Conservation (phyloP, 2,329 filamentous ascomycete genomes). For the Pyrenochaeta sp. region DNA sequence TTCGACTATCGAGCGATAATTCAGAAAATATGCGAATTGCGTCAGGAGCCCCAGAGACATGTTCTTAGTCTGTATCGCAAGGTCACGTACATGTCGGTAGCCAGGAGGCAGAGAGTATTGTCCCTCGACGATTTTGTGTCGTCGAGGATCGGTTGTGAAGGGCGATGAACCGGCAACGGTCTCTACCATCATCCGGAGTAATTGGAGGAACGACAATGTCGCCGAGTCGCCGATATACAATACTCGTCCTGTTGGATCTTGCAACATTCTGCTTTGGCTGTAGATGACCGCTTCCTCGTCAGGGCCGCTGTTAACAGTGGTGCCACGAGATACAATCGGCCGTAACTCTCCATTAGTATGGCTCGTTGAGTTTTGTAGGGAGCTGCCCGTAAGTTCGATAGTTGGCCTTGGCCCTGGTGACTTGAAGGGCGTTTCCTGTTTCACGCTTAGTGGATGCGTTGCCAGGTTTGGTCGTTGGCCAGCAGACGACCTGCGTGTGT, state of each 20-base stretch:
- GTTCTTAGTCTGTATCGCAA: not conserved
- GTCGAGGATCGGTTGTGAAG: slow-evolving; percentile 66
- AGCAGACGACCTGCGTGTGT: slow-evolving; percentile 24
- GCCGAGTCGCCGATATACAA: slow-evolving; percentile 71
- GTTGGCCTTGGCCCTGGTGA: slow-evolving; percentile 27
- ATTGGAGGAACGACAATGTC: slow-evolving; percentile 67
- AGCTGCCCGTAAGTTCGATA: slow-evolving; percentile 32
- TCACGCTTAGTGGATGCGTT: slow-evolving; percentile 13
- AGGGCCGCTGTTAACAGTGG: slow-evolving; percentile 51
- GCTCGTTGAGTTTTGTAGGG: slow-evolving; percentile 32
- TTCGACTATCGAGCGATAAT: not conserved
- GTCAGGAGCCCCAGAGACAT: not conserved
- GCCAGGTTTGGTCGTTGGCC: slow-evolving; percentile 12
- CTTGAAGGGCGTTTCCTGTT: slow-evolving; percentile 33
- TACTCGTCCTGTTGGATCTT: slow-evolving; percentile 66
- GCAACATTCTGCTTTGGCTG: slow-evolving; percentile 65
- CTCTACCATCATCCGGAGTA: slow-evolving; percentile 68
- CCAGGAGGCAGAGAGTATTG: slow-evolving; percentile 59
- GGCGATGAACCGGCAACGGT: slow-evolving; percentile 62
- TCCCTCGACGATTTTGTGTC: slow-evolving; percentile 66
- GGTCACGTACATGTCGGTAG: slow-evolving; percentile 45
- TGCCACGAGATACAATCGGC: slow-evolving; percentile 41
- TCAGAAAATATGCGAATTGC: not conserved
- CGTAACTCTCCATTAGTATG: slow-evolving; percentile 28
- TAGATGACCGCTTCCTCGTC: slow-evolving; percentile 67